Base-by-base conservation (phyloP, 1,284 basidiomycete species). In the Tilletiopsis washingtonensis region DNA sequence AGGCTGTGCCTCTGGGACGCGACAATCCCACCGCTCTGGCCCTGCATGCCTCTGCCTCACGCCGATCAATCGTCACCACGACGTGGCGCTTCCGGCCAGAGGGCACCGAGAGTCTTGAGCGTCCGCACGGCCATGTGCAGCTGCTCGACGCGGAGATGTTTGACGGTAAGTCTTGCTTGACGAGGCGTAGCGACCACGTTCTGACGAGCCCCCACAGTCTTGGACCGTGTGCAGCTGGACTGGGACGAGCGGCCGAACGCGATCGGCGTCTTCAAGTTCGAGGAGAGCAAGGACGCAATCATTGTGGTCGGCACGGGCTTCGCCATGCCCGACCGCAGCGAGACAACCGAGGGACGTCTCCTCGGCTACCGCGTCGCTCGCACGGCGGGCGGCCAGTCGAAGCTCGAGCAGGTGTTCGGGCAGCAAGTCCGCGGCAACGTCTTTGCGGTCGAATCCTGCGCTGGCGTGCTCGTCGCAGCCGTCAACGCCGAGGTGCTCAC, bases 11-110 rank as follows among this genome's bases (percentile, higher is more conserved):
- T 5, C 62, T 75, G 17, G 74, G 70, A 11, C 61, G 66, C 9
- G 60, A 74, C 36, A 72, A 74, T 40, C 73, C 74, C 1, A 51
- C 67, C 3, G 56, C 67, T n/a, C 65, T 75, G 39, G 55, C 64
- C 5, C 51, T 66, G 32, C 63, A 67, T 29, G n/a, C n/a, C n/a
- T 34, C 38, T 2, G 21, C 43, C 7, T 51, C 54, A 11, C 26
- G 23, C 37, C 45, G 11, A 27, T n/a, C 27, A 7, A 6, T 64
- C 20, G 62, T 49, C 5, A 56, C 64, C n/a, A 50, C 54, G 32
- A 57, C 61, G 0, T 61, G 56, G 56, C 24, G 43, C 0, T 65
- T 57, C 50, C 39, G 56, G 17, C 60, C 62, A n/a, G 51, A 54
- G 5, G 62, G 61, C 5, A 51, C 34, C 6, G 49, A 47, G 2